A percentile compares a stretch with the other conserved stretches of the same genome.
Conservation (phyloP, 352 stramenopile species). For the Globisporangium camurandrum region DNA sequence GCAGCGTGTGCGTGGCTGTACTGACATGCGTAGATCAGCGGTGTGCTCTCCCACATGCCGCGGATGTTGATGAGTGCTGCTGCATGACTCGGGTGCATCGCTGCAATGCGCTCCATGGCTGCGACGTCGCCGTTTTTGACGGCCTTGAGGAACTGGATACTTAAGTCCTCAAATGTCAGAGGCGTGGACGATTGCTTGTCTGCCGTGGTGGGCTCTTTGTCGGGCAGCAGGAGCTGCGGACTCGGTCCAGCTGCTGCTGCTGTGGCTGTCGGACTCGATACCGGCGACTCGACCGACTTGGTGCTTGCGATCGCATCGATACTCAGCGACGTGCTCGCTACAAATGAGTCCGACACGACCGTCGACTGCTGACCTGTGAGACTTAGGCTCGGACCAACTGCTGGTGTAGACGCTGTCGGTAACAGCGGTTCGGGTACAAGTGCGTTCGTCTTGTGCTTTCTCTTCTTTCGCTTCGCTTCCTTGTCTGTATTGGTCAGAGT, state of each 20-base stretch:
- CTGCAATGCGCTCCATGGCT: constrained; percentile 19
- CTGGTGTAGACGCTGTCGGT: neutral
- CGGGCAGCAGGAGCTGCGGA: neutral
- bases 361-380: neutral
- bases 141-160: constrained; percentile 55
- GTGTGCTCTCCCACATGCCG: constrained; percentile 82
- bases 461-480: constrained; percentile 6
- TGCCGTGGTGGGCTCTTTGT: no score
- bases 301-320: constrained; percentile 5
- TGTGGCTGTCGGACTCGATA: neutral
- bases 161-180: constrained; percentile 35
- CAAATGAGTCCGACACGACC: no score
- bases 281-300: neutral
- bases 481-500: no score
- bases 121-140: constrained; percentile 50
- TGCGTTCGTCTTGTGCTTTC: constrained; percentile 28
- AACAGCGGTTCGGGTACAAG: constrained; percentile 26
- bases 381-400: neutral
- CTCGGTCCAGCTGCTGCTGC: constrained; percentile 1
- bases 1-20: constrained; percentile 49
- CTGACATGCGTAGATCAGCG: constrained; percentile 66
- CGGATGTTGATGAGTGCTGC: constrained; percentile 42
- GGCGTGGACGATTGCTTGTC: constrained; percentile 11
- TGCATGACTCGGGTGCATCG: constrained; percentile 3
- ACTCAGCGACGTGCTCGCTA: constrained; percentile 4